These are phyloP conservation scores for Penicillium sp. DNA, from an alignment of 2,329 filamentous ascomycete species.

Conservation along the genomic window DNA sequence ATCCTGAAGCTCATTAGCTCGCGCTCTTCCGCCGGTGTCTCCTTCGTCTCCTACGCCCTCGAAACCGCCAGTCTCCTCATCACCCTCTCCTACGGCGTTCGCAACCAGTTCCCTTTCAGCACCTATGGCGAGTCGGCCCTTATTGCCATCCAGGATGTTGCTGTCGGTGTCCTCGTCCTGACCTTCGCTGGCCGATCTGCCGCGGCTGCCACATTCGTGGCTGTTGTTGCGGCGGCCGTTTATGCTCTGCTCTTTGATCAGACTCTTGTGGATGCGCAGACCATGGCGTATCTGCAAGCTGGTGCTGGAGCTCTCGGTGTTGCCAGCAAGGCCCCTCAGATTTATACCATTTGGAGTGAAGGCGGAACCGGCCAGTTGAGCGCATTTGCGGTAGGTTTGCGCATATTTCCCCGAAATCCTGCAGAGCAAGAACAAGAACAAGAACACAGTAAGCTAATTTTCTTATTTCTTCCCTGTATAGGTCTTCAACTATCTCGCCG, in stretches of 20 bases:
- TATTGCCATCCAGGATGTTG: slow-evolving; percentile 89
- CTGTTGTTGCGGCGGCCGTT: slow-evolving; percentile 70
- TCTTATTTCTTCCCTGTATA: slow-evolving; percentile 43
- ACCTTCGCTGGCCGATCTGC: slow-evolving; percentile 73
- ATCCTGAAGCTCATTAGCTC: slow-evolving; percentile 88
- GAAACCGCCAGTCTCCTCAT: slow-evolving; percentile 89
- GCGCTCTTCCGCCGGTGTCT: slow-evolving; percentile 79
- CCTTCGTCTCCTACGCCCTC: slow-evolving; percentile 88
- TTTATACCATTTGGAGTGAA: slow-evolving; percentile 79
- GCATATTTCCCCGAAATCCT: slow-evolving; percentile 1
- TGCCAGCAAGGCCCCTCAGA: slow-evolving; percentile 92
- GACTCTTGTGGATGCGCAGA: slow-evolving; percentile 66
- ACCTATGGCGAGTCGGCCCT: slow-evolving; percentile 95
- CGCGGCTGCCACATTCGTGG: slow-evolving; percentile 77
- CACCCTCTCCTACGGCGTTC: slow-evolving; percentile 87
- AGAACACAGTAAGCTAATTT: slow-evolving; percentile 2
- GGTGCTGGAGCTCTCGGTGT: slow-evolving; percentile 82
- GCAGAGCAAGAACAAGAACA: background rate
- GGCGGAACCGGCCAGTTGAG: slow-evolving; percentile 94
- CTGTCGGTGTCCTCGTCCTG: slow-evolving; percentile 84
- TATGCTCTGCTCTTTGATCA: slow-evolving; percentile 71
- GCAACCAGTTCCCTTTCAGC: slow-evolving; percentile 91
- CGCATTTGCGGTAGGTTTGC: slow-evolving; percentile 80
- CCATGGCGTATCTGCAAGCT: slow-evolving; percentile 77
- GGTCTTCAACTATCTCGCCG: slow-evolving; percentile 98